Percentiles rank a stretch among this genome's conserved stretches.
Conservation (phyloP, 176 grass and related monocot species). For the Rhynchospora tenuis region DNA sequence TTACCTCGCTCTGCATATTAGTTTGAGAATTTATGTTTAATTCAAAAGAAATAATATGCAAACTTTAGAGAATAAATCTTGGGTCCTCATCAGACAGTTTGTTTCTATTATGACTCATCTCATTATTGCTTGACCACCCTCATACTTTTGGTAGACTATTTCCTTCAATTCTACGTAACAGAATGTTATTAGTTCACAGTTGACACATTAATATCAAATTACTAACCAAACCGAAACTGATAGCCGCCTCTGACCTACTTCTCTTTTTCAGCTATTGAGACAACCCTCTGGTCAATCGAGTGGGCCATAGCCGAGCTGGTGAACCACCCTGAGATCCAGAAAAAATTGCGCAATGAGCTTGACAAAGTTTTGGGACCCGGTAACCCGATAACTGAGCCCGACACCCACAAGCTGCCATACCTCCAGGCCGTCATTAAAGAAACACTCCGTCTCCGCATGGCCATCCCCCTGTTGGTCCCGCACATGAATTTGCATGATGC, state of each 20-base stretch:
- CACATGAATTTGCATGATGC: slow-evolving; percentile 86
- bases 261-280: slow-evolving; percentile 34
- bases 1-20: background rate
- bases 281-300: slow-evolving; percentile 37
- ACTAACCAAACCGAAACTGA: slow-evolving; percentile 5
- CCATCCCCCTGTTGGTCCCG: slow-evolving; percentile 67
- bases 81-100: background rate
- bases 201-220: background rate
- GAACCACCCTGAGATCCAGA: slow-evolving; percentile 39
- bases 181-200: background rate
- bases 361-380: slow-evolving; percentile 39
- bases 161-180: background rate
- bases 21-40: background rate
- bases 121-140: background rate
- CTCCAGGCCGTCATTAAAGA: slow-evolving; percentile 80
- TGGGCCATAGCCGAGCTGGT: slow-evolving; percentile 41
- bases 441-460: slow-evolving; percentile 73
- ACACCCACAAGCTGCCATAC: slow-evolving; percentile 61
- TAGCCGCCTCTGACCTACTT: background rate
- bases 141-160: background rate
- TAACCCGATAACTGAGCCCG: slow-evolving; percentile 56
- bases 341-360: slow-evolving; percentile 56
- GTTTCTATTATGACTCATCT: background rate
- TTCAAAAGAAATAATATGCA: background rate
- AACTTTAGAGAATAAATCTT: background rate